Percentiles rank a stretch among this genome's conserved stretches.
Conservation (phyloP, 192 early-diverging fungal species). For the Podila epicladia region DNA sequence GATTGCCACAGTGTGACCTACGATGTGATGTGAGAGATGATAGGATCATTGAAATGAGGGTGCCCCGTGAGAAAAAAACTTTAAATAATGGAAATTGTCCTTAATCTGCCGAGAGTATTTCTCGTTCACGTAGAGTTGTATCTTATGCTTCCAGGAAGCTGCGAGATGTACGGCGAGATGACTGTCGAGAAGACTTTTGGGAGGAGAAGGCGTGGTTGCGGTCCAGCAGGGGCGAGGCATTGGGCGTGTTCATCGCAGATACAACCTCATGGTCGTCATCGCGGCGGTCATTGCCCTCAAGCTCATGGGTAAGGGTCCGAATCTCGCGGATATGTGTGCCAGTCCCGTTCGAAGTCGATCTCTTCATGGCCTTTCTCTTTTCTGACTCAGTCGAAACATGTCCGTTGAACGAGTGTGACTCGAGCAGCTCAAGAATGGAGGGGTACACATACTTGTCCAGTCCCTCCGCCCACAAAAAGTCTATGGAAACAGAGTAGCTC, state of each 20-base stretch:
- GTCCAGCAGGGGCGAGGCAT: constrained; percentile 8
- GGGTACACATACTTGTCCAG: constrained; percentile 58
- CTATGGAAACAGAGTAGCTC: constrained; percentile 8
- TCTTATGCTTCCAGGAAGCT: neutral
- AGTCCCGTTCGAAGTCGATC: constrained; percentile 11
- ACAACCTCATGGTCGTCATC: constrained; percentile 2
- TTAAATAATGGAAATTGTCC: no score
- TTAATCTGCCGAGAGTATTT: no score
- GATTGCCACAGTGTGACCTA: no score
- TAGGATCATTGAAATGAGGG: neutral
- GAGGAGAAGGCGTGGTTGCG: constrained; percentile 4
- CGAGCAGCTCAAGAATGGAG: constrained; percentile 50
- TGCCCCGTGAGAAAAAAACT: no score
- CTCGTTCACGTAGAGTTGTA: neutral
- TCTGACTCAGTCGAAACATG: constrained; percentile 12
- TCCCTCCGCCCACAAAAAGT: constrained; percentile 61
- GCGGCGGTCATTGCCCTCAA: constrained; percentile 16
- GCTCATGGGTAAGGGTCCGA: constrained; percentile 8
- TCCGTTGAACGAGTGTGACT: constrained; percentile 37
- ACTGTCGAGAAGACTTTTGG: neutral
- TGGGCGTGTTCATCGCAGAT: constrained; percentile 4
- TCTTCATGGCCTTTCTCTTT: neutral
- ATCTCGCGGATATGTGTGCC: constrained; percentile 12
- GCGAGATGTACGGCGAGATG: neutral
- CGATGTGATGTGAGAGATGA: neutral